Evolutionary conservation across 768 basidiomycete species (phyloP).

Genomic region (Mycena olivaceomarginata): DNA sequence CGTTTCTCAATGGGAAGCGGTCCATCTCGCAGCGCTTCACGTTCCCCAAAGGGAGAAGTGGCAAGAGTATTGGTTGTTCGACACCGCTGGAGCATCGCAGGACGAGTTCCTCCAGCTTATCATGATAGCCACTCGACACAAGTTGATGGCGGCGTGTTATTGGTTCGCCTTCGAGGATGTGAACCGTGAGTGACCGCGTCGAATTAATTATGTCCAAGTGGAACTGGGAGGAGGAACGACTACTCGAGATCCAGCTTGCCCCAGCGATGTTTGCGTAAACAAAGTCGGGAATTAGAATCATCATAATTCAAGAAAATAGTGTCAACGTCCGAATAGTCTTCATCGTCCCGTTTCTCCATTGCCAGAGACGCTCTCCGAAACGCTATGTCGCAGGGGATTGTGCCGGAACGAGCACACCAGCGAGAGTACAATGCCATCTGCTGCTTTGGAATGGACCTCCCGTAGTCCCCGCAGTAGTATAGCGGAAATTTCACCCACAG

Average conservation of each 20-base stretch:
- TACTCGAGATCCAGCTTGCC: conserved; percentile 4
- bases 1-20: conserved; percentile 18
- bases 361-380: conserved; percentile 10
- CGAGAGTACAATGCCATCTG: neutral
- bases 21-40: conserved; percentile 27
- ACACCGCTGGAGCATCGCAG: neutral
- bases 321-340: neutral
- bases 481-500: conserved; percentile 29
- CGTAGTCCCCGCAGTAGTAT: neutral
- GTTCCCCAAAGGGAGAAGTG: neutral
- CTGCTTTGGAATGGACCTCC: neutral
- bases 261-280: neutral
- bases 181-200: conserved; percentile 2
- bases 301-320: neutral
- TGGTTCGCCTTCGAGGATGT: neutral
- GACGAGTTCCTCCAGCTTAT: conserved; percentile 21
- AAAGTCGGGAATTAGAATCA: neutral
- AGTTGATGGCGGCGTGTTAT: neutral
- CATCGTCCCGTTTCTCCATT: neutral
- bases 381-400: conserved; percentile 21
- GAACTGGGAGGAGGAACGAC: neutral
- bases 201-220: neutral
- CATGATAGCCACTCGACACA: neutral
- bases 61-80: conserved; percentile 2
- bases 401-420: conserved; percentile 9